phyloP scores from a whole-genome alignment of 306 rosid genomes.

The Glycine latifolia region DNA sequence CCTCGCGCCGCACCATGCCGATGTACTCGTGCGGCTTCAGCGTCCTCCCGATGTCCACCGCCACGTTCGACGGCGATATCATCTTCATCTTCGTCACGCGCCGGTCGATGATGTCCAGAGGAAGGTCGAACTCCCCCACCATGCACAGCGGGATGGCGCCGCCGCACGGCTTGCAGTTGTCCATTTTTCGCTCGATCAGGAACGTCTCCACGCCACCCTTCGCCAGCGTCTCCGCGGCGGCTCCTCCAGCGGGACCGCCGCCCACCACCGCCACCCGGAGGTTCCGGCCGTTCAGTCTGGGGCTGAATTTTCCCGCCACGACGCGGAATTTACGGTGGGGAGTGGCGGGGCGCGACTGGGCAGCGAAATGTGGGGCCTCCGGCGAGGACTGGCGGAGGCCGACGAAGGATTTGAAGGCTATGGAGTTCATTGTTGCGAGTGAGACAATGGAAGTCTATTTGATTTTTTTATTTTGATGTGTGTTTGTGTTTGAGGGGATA shows the following conservation, averaged over 20 bases:
- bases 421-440: constrained; percentile 65
- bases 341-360: constrained; percentile 40
- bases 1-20: constrained; percentile 96
- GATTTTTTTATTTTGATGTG: background rate
- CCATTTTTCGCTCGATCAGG: constrained; percentile 87
- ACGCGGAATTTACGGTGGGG: constrained; percentile 56
- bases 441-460: background rate
- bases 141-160: constrained; percentile 98
- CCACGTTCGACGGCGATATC: constrained; percentile 98
- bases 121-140: constrained; percentile 95
- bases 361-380: constrained; percentile 59
- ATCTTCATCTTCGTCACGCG: constrained; percentile 97
- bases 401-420: constrained; percentile 83
- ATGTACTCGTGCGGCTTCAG: constrained; percentile 95
- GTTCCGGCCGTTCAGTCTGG: constrained; percentile 71
- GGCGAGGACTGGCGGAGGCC: constrained; percentile 83
- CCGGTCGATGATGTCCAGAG: constrained; percentile 90
- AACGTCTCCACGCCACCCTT: constrained; percentile 88
- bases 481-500: constrained; percentile 55
- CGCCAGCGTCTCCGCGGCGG: constrained; percentile 85
- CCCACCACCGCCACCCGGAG: constrained; percentile 93
- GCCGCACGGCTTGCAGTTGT: constrained; percentile 98
- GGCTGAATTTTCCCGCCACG: constrained; percentile 69
- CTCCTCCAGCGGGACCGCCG: constrained; percentile 88
- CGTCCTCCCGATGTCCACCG: constrained; percentile 88